Conservation (phyloP, 2,329 filamentous ascomycete genomes). For the Colletotrichum spaethianum region DNA sequence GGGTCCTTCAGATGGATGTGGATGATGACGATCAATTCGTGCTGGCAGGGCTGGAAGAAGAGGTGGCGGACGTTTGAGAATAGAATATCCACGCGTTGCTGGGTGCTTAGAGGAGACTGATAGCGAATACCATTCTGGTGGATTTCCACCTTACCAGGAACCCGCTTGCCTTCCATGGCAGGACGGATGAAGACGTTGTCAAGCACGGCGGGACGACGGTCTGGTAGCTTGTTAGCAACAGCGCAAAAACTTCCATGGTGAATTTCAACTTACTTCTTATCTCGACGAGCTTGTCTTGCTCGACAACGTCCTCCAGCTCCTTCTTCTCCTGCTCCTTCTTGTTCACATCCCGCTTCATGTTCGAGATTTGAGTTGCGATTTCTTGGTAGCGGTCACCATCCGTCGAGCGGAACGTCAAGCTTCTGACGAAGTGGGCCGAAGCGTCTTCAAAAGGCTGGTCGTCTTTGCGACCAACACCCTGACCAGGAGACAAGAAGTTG, state of each 20-base stretch:
- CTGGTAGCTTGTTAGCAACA: constrained; percentile 55
- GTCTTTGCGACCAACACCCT: constrained; percentile 96
- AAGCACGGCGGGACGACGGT: constrained; percentile 89
- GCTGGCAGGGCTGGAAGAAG: constrained; percentile 97
- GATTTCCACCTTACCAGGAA: constrained; percentile 95
- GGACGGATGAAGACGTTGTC: constrained; percentile 97
- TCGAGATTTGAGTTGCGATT: constrained; percentile 92
- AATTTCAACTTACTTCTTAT: constrained; percentile 80
- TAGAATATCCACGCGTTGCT: constrained; percentile 90
- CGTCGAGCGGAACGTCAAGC: constrained; percentile 93
- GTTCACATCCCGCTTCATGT: constrained; percentile 92
- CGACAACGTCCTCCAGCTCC: constrained; percentile 98
- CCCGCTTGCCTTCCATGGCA: constrained; percentile 95
- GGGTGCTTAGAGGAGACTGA: constrained; percentile 82
- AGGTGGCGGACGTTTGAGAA: constrained; percentile 99
- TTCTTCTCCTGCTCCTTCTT: constrained; percentile 99
- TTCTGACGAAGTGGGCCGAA: constrained; percentile 94
- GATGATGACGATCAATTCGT: constrained; percentile 97
- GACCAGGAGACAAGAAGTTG: constrained; percentile 96
- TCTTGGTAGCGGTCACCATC: constrained; percentile 91
- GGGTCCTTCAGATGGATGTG: constrained; percentile 98
- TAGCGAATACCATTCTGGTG: constrained; percentile 99
- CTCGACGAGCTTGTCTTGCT: constrained; percentile 97
- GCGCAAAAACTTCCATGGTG: background rate
- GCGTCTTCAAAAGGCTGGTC: constrained; percentile 98